These are phyloP conservation scores for Diaporthe sp. DNA, from an alignment of 2,329 filamentous ascomycete species.

Conservation along the genomic window DNA sequence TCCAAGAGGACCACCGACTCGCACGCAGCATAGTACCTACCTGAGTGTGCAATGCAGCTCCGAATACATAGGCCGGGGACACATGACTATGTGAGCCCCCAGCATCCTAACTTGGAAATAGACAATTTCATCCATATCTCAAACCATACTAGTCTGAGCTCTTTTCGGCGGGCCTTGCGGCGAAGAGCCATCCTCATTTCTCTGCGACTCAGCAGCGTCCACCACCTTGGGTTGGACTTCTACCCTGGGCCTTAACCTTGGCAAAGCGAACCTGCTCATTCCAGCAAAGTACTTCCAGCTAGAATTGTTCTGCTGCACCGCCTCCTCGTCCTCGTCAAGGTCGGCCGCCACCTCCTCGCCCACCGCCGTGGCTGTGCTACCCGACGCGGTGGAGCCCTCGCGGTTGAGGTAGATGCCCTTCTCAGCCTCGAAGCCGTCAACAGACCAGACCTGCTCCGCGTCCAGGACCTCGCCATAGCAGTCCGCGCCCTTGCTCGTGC, in stretches of 20 bases:
- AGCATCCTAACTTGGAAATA: too few relatives aligned
- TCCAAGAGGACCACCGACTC: too few relatives aligned
- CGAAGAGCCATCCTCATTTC: neutral
- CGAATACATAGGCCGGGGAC: too few relatives aligned
- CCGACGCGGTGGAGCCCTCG: neutral
- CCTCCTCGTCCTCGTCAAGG: neutral
- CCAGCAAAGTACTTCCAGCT: neutral
- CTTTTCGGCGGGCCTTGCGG: neutral
- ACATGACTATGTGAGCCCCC: too few relatives aligned
- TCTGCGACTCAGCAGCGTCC: neutral
- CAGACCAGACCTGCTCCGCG: neutral
- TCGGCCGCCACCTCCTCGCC: neutral
- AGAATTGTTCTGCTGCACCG: neutral
- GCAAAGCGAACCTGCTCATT: neutral
- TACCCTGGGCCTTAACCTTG: neutral
- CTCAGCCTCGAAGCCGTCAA: neutral
- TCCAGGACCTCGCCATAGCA: neutral
- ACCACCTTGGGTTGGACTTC: neutral
- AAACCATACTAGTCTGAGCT: neutral
- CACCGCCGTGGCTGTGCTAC: neutral
- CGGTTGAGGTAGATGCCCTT: neutral
- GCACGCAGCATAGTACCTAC: too few relatives aligned
- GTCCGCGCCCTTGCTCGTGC: neutral
- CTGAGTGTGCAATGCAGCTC: too few relatives aligned
- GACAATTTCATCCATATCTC: too few relatives aligned